Conservation (phyloP, 202 grass and related monocot genomes). For the Zizania palustris region DNA sequence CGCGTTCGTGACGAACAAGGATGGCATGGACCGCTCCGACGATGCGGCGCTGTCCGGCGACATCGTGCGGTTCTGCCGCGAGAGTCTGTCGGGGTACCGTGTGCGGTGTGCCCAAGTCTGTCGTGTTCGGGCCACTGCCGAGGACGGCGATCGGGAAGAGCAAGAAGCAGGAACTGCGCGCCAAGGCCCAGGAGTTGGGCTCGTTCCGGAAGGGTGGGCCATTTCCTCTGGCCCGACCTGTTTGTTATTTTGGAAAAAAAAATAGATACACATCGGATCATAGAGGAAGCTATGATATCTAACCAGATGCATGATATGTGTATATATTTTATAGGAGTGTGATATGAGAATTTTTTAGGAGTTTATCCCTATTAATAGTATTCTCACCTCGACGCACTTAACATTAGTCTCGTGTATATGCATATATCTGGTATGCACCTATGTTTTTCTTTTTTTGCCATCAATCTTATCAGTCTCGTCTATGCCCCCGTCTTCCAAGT, state of each 20-base stretch:
- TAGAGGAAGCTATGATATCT: too few relatives aligned
- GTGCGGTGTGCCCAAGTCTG: constrained; percentile 97
- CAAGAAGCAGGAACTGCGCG: constrained; percentile 90
- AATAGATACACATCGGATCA: too few relatives aligned
- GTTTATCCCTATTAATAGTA: too few relatives aligned
- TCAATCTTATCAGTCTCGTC: neutral
- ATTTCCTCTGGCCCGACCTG: neutral
- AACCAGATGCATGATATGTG: too few relatives aligned
- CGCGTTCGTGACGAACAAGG: constrained; percentile 79
- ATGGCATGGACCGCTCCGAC: constrained; percentile 44
- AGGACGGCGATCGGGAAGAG: constrained; percentile 96
- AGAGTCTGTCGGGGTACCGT: constrained; percentile 81
- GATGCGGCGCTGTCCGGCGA: constrained; percentile 52
- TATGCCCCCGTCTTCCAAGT: too few relatives aligned
- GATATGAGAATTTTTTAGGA: too few relatives aligned
- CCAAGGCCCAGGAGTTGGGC: constrained; percentile 79
- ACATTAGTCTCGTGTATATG: too few relatives aligned
- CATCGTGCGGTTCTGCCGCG: constrained; percentile 76
- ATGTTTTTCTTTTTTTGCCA: too few relatives aligned
- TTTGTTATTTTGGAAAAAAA: too few relatives aligned
- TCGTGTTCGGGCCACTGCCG: constrained; percentile 81
- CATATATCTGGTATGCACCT: too few relatives aligned
- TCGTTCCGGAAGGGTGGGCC: constrained; percentile 62
- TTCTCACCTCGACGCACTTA: too few relatives aligned
- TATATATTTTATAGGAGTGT: too few relatives aligned